A percentile compares a stretch with the other conserved stretches of the same genome.
These are phyloP conservation scores for Cryptosporidium muris DNA, from an alignment of 169 alveolate genomes.

Conservation along the genomic window DNA sequence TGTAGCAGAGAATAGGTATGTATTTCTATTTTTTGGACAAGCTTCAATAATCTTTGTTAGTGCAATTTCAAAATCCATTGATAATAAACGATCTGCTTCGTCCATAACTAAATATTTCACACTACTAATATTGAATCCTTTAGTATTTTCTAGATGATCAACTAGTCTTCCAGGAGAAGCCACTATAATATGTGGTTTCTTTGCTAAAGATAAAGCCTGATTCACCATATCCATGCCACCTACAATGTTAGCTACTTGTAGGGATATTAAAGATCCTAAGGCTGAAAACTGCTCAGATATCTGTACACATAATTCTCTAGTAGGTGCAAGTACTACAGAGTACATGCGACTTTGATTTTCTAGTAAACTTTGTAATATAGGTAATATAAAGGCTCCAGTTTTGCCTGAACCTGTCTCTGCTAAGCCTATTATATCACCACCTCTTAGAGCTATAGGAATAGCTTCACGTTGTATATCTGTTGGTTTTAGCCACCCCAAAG, in stretches of 20 bases:
- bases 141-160: slow-evolving; percentile 97
- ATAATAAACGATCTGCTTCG: slow-evolving; percentile 95
- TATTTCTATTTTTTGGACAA: slow-evolving; percentile 91
- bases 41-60: slow-evolving; percentile 91
- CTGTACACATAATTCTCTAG: slow-evolving; percentile 98
- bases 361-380: slow-evolving; percentile 92
- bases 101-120: slow-evolving; percentile 91
- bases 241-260: slow-evolving; percentile 92
- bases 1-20: slow-evolving; percentile 98
- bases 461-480: slow-evolving; percentile 93
- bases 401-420: slow-evolving; percentile 99
- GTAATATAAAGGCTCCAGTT: slow-evolving; percentile 95
- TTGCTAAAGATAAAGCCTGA: slow-evolving; percentile 93
- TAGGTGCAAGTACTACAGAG: slow-evolving; percentile 95
- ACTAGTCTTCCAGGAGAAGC: slow-evolving; percentile 99
- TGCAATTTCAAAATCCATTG: slow-evolving; percentile 97
- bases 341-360: slow-evolving; percentile 87
- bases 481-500: slow-evolving; percentile 92
- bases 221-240: slow-evolving; percentile 98
- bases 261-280: slow-evolving; percentile 89
- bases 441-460: slow-evolving; percentile 90
- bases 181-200: slow-evolving; percentile 96
- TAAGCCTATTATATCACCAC: slow-evolving; percentile 97
- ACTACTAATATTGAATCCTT: slow-evolving; percentile 93
- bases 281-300: slow-evolving; percentile 95